A percentile compares a stretch with the other conserved stretches of the same genome.
Evolutionary conservation across 2,329 filamentous ascomycete genomes (phyloP).

Genomic region (Exophiala phaeomuriformis): DNA sequence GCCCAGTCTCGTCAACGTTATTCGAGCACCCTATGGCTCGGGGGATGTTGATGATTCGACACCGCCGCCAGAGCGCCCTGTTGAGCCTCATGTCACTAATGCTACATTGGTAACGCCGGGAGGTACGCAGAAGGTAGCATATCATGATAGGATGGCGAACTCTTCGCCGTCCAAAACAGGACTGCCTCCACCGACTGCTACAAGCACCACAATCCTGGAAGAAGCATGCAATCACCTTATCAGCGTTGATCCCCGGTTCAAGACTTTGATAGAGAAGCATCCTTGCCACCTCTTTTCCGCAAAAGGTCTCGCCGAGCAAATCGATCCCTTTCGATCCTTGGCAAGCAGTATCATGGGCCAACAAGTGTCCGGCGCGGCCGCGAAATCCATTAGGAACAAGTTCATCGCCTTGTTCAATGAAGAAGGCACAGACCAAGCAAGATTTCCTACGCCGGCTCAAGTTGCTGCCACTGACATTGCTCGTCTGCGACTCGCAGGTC

Average conservation of each 20-base stretch:
- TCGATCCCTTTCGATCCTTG: slow-evolving; percentile 82
- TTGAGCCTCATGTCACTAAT: slow-evolving; percentile 43
- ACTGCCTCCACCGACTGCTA: slow-evolving; percentile 43
- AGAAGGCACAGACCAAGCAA: slow-evolving; percentile 27
- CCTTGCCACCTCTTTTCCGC: slow-evolving; percentile 73
- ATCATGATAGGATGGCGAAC: slow-evolving; percentile 37
- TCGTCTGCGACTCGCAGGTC: slow-evolving; percentile 70
- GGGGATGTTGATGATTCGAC: slow-evolving; percentile 36
- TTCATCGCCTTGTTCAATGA: slow-evolving; percentile 67
- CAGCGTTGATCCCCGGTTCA: slow-evolving; percentile 63
- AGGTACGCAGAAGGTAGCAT: slow-evolving; percentile 42
- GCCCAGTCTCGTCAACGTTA: slow-evolving; percentile 43
- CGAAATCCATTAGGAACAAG: slow-evolving; percentile 77
- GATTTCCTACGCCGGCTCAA: slow-evolving; percentile 69
- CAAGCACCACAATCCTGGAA: slow-evolving; percentile 65
- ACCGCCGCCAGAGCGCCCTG: slow-evolving; percentile 39
- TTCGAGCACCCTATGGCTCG: slow-evolving; percentile 39
- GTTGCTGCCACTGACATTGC: slow-evolving; percentile 59
- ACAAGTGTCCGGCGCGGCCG: slow-evolving; percentile 90
- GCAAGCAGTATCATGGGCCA: slow-evolving; percentile 88
- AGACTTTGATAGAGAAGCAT: slow-evolving; percentile 63
- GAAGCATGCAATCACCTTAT: slow-evolving; percentile 70
- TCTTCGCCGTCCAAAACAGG: slow-evolving; percentile 36
- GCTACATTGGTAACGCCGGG: slow-evolving; percentile 44
- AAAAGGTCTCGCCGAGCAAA: slow-evolving; percentile 70